These are phyloP conservation scores for Albugo laibachii DNA, from an alignment of 352 stramenopile species.

Conservation along the genomic window DNA sequence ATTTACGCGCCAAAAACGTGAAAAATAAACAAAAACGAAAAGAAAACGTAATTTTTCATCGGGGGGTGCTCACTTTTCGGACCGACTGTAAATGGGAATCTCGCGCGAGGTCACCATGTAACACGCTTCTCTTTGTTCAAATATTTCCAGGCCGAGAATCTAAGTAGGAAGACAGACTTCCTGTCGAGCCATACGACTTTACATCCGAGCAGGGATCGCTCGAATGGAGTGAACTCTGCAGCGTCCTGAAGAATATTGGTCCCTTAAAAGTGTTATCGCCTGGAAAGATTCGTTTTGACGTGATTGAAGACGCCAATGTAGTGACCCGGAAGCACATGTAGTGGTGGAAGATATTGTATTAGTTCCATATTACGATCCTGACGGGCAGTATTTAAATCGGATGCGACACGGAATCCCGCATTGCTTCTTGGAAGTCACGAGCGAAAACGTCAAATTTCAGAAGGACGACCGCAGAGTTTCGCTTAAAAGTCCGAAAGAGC, in stretches of 20 bases:
- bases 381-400: conserved; percentile 34
- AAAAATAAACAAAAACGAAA: too few species aligned
- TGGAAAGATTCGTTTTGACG: conserved; percentile 32
- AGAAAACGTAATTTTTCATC: too few species aligned
- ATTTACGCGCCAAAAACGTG: too few species aligned
- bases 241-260: conserved; percentile 25
- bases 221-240: conserved; percentile 26
- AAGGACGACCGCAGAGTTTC: conserved; percentile 15
- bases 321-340: conserved; percentile 28
- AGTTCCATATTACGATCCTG: conserved; percentile 42
- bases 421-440: conserved; percentile 1
- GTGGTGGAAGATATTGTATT: conserved; percentile 27
- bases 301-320: conserved; percentile 28
- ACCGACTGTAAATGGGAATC: conserved; percentile 49
- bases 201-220: conserved; percentile 4
- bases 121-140: conserved; percentile 46
- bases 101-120: conserved; percentile 43
- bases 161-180: conserved; percentile 16
- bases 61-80: too few species aligned
- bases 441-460: conserved; percentile 5
- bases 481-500: conserved; percentile 32
- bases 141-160: neutral
- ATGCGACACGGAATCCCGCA: conserved; percentile 15
- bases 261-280: conserved; percentile 16
- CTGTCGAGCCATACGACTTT: conserved; percentile 24